These are phyloP conservation scores for Aspergillus biplanus DNA, from an alignment of 495 filamentous ascomycete genomes.

Conservation along the genomic window DNA sequence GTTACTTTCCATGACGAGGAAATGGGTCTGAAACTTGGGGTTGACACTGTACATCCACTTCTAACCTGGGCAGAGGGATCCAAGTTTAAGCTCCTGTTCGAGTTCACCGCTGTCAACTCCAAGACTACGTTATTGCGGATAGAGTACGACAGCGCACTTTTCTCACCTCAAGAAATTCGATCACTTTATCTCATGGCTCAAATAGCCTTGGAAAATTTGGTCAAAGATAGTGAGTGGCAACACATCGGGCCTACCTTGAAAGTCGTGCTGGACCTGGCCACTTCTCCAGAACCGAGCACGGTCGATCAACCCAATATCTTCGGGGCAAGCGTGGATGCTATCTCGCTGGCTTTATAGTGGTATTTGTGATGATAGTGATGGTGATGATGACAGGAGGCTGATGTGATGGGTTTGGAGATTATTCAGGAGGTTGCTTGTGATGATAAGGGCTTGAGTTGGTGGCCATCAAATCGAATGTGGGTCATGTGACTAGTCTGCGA, in stretches of 20 bases:
- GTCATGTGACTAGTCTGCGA: not conserved
- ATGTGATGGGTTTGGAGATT: not conserved
- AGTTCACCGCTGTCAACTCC: constrained; percentile 4
- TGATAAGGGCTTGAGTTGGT: no score
- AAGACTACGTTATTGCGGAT: not conserved
- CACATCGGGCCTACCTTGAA: not conserved
- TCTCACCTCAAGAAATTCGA: not conserved
- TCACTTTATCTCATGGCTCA: not conserved
- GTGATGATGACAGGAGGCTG: not conserved
- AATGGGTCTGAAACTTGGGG: not conserved
- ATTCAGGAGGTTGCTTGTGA: not conserved
- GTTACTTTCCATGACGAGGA: constrained; percentile 36
- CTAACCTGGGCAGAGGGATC: not conserved
- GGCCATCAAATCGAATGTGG: not conserved
- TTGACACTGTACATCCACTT: not conserved
- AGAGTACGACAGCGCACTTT: not conserved
- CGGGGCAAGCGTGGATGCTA: not conserved
- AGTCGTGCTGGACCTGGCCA: not conserved
- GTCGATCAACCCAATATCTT: not conserved
- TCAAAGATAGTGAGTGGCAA: not conserved
- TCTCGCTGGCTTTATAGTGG: not conserved
- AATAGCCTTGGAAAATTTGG: not conserved
- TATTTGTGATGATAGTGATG: not conserved
- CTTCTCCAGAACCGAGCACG: not conserved
- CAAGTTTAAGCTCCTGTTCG: constrained; percentile 7